Evolutionary conservation across 768 basidiomycete species (phyloP).

Genomic region (Cubamyces lactineus): DNA sequence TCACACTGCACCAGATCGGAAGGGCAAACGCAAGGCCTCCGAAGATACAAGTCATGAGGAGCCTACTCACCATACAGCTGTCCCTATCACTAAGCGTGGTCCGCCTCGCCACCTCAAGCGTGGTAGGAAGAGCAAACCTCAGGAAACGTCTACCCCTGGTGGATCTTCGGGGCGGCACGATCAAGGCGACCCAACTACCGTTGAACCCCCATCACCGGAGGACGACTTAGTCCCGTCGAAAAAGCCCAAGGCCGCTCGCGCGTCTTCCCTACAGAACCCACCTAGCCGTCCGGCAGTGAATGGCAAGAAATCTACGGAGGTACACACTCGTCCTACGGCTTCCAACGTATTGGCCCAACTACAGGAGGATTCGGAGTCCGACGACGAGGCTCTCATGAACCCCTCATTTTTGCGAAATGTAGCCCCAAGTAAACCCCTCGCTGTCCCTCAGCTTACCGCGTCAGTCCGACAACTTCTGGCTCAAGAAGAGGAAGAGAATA

Average conservation of each 20-base stretch:
- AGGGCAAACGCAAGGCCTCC: conserved; percentile 8
- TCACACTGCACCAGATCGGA: neutral
- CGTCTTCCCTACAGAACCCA: too few species aligned
- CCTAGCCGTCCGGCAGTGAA: too few species aligned
- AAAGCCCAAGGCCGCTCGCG: too few species aligned
- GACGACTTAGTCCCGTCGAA: too few species aligned
- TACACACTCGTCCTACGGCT: too few species aligned
- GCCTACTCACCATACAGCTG: neutral
- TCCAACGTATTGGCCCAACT: neutral
- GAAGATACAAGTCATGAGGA: neutral
- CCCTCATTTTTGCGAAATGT: neutral
- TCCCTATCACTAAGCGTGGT: conserved; percentile 17
- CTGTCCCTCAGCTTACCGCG: neutral
- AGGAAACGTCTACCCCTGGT: neutral
- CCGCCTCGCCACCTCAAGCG: conserved; percentile 24
- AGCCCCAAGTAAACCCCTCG: neutral
- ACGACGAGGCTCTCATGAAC: conserved; percentile 3
- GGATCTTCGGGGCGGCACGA: neutral
- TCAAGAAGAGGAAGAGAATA: conserved; percentile 27
- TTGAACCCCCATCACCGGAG: too few species aligned
- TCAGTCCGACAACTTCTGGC: conserved; percentile 6
- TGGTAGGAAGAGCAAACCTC: neutral
- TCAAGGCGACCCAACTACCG: too few species aligned
- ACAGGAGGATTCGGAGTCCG: neutral
- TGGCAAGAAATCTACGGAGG: too few species aligned